phyloP scores from a whole-genome alignment of 805 yeast species.

The Ogataea angusta region DNA sequence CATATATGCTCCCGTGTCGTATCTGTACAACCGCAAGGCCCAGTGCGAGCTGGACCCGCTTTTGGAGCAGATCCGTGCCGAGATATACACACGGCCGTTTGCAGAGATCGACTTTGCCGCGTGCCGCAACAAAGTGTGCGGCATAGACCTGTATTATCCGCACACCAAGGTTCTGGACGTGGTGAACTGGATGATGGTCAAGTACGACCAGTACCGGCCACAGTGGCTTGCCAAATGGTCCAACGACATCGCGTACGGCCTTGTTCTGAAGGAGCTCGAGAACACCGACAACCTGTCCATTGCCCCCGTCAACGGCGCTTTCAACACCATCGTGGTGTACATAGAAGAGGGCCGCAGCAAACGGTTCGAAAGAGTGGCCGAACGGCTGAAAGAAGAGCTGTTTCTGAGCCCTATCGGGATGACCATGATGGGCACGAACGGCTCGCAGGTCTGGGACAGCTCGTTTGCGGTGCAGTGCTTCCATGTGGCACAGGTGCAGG shows the following conservation, averaged over 20 bases:
- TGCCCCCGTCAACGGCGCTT: slow-evolving; percentile 91
- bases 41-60: slow-evolving; percentile 63
- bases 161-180: slow-evolving; percentile 67
- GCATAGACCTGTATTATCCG: slow-evolving; percentile 91
- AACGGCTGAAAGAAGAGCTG: slow-evolving; percentile 68
- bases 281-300: slow-evolving; percentile 83
- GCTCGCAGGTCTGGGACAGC: slow-evolving; percentile 96
- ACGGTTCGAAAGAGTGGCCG: slow-evolving; percentile 51
- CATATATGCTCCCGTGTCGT: slow-evolving; percentile 83
- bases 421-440: slow-evolving; percentile 95
- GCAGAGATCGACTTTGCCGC: slow-evolving; percentile 62
- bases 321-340: slow-evolving; percentile 70
- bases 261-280: slow-evolving; percentile 66
- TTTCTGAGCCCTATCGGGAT: slow-evolving; percentile 89
- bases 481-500: slow-evolving; percentile 76
- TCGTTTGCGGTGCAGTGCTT: slow-evolving; percentile 87
- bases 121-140: slow-evolving; percentile 83
- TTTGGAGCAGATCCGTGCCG: slow-evolving; percentile 62
- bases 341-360: slow-evolving; percentile 68
- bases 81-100: slow-evolving; percentile 69
- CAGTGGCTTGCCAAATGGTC: slow-evolving; percentile 58
- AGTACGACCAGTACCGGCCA: slow-evolving; percentile 79
- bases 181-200: slow-evolving; percentile 55
- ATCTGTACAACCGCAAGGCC: slow-evolving; percentile 56
- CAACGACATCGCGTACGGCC: slow-evolving; percentile 51